Base-by-base conservation (phyloP, 2,329 filamentous ascomycete genomes). In the Aspergillus sp. region DNA sequence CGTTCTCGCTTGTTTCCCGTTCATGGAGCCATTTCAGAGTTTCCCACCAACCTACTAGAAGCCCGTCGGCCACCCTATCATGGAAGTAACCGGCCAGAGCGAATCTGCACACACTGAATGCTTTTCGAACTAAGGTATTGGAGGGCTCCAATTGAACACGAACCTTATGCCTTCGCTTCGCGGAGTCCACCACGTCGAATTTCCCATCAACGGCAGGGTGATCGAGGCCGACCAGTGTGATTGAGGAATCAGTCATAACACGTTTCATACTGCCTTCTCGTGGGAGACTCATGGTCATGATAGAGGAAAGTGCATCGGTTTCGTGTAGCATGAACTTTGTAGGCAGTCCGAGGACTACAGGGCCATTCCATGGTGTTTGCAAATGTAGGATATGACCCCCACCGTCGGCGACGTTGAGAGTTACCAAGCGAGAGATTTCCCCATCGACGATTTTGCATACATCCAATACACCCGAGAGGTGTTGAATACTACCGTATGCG, bases 1-100 rank as follows among this genome's bases (percentile, higher is more conserved):
- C 81, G 3, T 74, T 72, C 14, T 79, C 70, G 7, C 77, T 68
- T 4, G 81, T 74, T 4, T 80, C 77, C 56, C 81, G 80, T 11
- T 74, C 62, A 40, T 77, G 76, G 41, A 90, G 77, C 90, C 90
- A 93, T 60, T 86, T 84, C 74, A 89, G 83, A 19, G 85, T 81
- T 68, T 90, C 87, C 83, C 89, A 90, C 88, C 90, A 93, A 2
- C 83, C 85, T 9, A 87, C 81, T 56, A 90, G 76, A 9, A 91
- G 75, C 25, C 79, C 78, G 79, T 89, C 76, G 79, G 87, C 59
- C 76, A 84, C 73, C 57, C 75, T 74, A 41, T 83, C 79, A 0
- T 81, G 45, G 11, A 48, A 48, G 45, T 48, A 78, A 19, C 84
- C 77, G 6, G 85, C 84, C 27, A 92, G 71, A 35, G 89, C 81